These are phyloP conservation scores for Sarocladiaceae sp. DNA, from an alignment of 2,329 filamentous ascomycete species.

Conservation along the genomic window DNA sequence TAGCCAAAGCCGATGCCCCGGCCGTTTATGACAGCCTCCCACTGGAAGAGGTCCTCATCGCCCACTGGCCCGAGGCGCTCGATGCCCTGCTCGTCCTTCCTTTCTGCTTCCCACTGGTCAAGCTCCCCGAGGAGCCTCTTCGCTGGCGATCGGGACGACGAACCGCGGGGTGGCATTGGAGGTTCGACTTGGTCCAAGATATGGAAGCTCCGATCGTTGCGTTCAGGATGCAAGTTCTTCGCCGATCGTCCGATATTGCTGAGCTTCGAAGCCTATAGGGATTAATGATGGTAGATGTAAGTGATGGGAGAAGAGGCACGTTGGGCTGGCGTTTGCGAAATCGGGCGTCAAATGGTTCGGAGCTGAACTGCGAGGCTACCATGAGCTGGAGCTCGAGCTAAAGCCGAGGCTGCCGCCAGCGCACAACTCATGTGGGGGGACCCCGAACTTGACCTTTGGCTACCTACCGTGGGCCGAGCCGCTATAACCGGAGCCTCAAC, in stretches of 20 bases:
- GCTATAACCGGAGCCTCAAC: background rate
- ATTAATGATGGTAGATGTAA: too few relatives aligned
- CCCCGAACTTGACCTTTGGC: too few relatives aligned
- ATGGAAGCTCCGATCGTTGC: background rate
- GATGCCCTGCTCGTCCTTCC: constrained; percentile 44
- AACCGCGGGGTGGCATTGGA: constrained; percentile 12
- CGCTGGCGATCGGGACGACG: constrained; percentile 40
- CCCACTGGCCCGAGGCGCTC: constrained; percentile 50
- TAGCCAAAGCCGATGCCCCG: constrained; percentile 48
- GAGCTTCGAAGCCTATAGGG: too few relatives aligned
- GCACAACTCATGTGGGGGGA: too few relatives aligned
- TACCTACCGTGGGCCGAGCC: background rate
- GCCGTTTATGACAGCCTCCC: constrained; percentile 58
- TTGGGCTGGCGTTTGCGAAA: too few relatives aligned
- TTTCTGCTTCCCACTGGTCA: constrained; percentile 44
- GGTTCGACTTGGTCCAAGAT: background rate
- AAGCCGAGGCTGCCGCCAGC: constrained; percentile 3
- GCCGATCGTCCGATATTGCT: too few relatives aligned
- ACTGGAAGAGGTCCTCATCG: constrained; percentile 49
- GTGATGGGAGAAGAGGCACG: too few relatives aligned
- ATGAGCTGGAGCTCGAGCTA: too few relatives aligned
- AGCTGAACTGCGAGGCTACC: too few relatives aligned
- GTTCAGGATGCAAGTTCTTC: too few relatives aligned
- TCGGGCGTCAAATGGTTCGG: too few relatives aligned
- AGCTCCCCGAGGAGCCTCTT: constrained; percentile 55